Conservation (phyloP, 176 grass and related monocot species). For the Leersia perrieri region DNA sequence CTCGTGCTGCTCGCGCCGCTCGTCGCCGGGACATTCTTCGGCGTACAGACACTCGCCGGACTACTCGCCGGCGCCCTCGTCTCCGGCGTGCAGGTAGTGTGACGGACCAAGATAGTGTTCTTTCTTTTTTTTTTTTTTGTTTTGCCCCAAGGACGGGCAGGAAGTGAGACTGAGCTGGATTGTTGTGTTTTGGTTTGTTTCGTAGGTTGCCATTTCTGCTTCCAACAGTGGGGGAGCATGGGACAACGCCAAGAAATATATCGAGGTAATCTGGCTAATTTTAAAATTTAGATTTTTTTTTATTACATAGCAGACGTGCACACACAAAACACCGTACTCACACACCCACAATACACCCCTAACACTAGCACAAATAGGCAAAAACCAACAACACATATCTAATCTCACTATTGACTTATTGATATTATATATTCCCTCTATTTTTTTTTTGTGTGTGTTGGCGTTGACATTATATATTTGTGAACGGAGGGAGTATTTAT, state of each 20-base stretch:
- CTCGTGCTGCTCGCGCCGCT: constrained; percentile 62
- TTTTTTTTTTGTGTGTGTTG: too few species aligned
- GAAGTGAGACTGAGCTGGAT: neutral
- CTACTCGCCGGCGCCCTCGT: constrained; percentile 64
- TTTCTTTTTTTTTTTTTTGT: too few species aligned
- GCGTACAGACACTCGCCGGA: constrained; percentile 67
- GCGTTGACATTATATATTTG: too few species aligned
- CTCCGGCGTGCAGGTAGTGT: constrained; percentile 70
- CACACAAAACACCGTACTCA: too few species aligned
- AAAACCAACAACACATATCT: too few species aligned
- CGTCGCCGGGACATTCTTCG: constrained; percentile 65
- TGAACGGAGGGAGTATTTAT: too few species aligned
- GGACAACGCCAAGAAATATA: constrained; percentile 92
- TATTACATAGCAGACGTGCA: too few species aligned
- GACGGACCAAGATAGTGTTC: neutral
- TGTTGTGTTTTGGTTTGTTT: neutral
- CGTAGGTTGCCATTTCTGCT: constrained; percentile 73
- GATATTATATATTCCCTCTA: too few species aligned
- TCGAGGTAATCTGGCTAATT: constrained; percentile 43
- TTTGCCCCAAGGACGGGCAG: too few species aligned
- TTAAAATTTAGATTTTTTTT: neutral
- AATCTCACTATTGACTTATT: too few species aligned
- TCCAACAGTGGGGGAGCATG: constrained; percentile 85
- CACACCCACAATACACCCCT: too few species aligned
- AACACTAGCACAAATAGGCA: too few species aligned